phyloP scores from a whole-genome alignment of 257 asterid genomes.

The Nicotiana undulata region DNA sequence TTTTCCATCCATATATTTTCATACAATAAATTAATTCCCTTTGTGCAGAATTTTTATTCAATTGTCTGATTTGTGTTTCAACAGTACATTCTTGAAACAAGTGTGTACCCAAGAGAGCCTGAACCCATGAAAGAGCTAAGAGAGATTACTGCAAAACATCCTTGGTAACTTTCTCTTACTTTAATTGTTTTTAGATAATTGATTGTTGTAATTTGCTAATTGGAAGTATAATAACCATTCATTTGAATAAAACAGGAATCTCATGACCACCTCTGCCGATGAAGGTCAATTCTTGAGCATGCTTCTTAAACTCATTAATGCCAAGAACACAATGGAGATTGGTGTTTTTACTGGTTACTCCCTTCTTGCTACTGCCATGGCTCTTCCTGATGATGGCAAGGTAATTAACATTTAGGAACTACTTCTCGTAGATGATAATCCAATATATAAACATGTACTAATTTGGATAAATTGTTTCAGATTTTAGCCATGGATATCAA shows the following conservation, averaged over 20 bases:
- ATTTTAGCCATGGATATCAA: constrained; percentile 49
- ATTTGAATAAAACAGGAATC: constrained; percentile 26
- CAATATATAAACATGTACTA: no score
- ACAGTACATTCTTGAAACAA: constrained; percentile 46
- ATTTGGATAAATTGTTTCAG: constrained; percentile 4
- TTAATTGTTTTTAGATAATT: no score
- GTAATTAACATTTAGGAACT: constrained; percentile 5
- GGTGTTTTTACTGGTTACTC: constrained; percentile 65
- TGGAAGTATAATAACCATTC: not conserved
- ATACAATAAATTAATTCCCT: not conserved
- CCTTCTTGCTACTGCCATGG: constrained; percentile 50
- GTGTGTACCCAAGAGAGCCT: constrained; percentile 44
- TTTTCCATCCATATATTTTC: not conserved
- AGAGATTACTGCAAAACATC: constrained; percentile 21
- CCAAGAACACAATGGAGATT: constrained; percentile 44
- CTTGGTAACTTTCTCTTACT: not conserved
- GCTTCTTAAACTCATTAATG: constrained; percentile 50
- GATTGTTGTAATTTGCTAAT: not conserved
- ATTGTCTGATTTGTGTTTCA: not conserved
- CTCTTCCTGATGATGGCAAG: constrained; percentile 47
- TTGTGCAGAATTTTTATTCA: not conserved
- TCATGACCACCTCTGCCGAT: constrained; percentile 56
- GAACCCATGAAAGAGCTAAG: constrained; percentile 36
- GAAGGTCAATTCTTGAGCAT: constrained; percentile 47
- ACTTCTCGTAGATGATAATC: not conserved